phyloP scores from a whole-genome alignment of 2,329 filamentous ascomycete genomes.

The Epichloe glyceriae region DNA sequence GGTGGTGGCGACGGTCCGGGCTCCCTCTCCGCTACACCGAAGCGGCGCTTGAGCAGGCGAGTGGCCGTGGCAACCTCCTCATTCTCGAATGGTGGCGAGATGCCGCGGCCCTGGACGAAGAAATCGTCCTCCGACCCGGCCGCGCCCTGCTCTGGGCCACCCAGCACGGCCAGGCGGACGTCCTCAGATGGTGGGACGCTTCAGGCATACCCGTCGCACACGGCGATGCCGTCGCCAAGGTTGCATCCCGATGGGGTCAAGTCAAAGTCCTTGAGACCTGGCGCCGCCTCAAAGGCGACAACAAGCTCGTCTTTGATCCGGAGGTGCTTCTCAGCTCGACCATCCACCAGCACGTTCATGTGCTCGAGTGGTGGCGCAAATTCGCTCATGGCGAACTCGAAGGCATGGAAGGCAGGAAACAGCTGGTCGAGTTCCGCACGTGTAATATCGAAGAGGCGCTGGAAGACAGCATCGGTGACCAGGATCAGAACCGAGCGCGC shows the following conservation, averaged over 20 bases:
- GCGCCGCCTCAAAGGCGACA: constrained; percentile 55
- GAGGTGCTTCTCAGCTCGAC: constrained; percentile 79
- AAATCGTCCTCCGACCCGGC: constrained; percentile 59
- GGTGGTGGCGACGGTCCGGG: constrained; percentile 74
- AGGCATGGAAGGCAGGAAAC: constrained; percentile 39
- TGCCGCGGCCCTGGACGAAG: constrained; percentile 46
- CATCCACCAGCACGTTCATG: constrained; percentile 69
- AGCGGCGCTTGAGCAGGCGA: constrained; percentile 75
- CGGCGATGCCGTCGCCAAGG: constrained; percentile 69
- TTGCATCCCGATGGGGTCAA: constrained; percentile 74
- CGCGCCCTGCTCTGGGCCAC: constrained; percentile 75
- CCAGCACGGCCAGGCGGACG: constrained; percentile 65
- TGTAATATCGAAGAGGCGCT: constrained; percentile 92
- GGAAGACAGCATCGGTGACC: constrained; percentile 63
- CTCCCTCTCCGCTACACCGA: constrained; percentile 77
- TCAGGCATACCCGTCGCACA: constrained; percentile 69
- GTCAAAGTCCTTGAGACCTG: constrained; percentile 75
- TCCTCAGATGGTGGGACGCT: constrained; percentile 78
- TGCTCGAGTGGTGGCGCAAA: constrained; percentile 86
- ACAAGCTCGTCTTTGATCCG: constrained; percentile 60
- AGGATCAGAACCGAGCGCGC: constrained; percentile 54
- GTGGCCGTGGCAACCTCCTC: constrained; percentile 67
- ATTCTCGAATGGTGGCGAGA: constrained; percentile 92
- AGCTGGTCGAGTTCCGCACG: constrained; percentile 82
- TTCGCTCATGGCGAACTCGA: constrained; percentile 45